A percentile compares a stretch with the other conserved stretches of the same genome.
phyloP scores from a whole-genome alignment of 495 filamentous ascomycete genomes.

The Massariosphaeria phaeospora region DNA sequence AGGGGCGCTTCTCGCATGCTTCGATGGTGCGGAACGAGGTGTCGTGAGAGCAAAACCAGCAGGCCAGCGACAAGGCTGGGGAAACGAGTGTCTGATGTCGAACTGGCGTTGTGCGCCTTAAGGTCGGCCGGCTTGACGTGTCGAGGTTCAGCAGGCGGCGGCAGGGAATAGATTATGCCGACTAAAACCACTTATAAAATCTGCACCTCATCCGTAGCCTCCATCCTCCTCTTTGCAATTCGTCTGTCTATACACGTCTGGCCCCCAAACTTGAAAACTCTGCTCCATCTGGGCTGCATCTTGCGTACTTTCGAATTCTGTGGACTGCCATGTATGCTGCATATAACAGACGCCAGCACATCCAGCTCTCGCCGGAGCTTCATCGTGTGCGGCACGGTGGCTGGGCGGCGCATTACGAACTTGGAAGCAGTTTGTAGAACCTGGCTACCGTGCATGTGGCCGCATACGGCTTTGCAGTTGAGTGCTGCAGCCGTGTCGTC shows the following conservation, averaged over 20 bases:
- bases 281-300: background rate
- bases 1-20: slow-evolving; percentile 15
- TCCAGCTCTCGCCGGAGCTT: background rate
- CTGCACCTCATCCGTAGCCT: slow-evolving; percentile 23
- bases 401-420: background rate
- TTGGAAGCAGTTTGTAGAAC: background rate
- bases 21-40: background rate
- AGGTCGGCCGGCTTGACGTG: slow-evolving; percentile 29
- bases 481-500: background rate
- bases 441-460: background rate
- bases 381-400: slow-evolving; percentile 16
- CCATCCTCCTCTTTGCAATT: slow-evolving; percentile 8
- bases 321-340: too few relatives aligned
- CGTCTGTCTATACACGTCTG: background rate
- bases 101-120: slow-evolving; percentile 6
- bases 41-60: background rate
- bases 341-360: too few relatives aligned
- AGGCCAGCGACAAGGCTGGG: slow-evolving; percentile 16
- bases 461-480: background rate
- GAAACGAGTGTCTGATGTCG: slow-evolving; percentile 15
- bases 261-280: slow-evolving; percentile 19
- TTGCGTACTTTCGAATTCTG: slow-evolving; percentile 4
- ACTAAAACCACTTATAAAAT: slow-evolving; percentile 30
- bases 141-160: slow-evolving; percentile 23
- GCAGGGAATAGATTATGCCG: slow-evolving; percentile 27